phyloP scores from a whole-genome alignment of 202 grass and related monocot genomes.

The Dendrocalamus latiflorus region DNA sequence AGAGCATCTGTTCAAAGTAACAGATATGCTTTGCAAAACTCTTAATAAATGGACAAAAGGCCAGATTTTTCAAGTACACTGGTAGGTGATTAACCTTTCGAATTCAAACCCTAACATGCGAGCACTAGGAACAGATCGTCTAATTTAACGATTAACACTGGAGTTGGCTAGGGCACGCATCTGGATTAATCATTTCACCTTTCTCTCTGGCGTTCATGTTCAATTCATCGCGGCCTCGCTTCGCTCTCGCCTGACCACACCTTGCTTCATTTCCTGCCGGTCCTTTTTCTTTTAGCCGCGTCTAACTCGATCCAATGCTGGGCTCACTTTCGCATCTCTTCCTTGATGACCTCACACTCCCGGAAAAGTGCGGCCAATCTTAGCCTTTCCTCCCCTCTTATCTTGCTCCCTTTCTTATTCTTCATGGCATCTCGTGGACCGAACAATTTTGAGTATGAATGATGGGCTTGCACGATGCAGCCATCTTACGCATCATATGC shows the following conservation, averaged over 20 bases:
- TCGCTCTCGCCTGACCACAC: too few relatives aligned
- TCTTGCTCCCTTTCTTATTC: background rate
- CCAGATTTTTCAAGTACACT: background rate
- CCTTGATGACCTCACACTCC: too few relatives aligned
- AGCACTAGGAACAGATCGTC: background rate
- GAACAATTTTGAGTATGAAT: conserved; percentile 22
- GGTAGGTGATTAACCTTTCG: background rate
- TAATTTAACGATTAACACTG: background rate
- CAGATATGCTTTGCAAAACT: background rate
- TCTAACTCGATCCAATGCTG: too few relatives aligned
- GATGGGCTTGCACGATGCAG: conserved; percentile 10
- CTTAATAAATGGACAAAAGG: background rate
- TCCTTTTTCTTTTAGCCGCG: too few relatives aligned
- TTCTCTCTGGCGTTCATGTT: too few relatives aligned
- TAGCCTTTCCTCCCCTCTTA: background rate
- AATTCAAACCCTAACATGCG: background rate
- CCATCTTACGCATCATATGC: conserved; percentile 1
- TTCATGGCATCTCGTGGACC: conserved; percentile 22
- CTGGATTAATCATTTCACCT: too few relatives aligned
- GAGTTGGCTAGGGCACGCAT: too few relatives aligned
- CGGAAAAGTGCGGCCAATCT: background rate
- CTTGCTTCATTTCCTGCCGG: too few relatives aligned
- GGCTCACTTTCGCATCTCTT: too few relatives aligned
- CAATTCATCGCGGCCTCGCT: too few relatives aligned
- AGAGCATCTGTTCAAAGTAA: background rate